These are phyloP conservation scores for Porcisia deanei DNA, from an alignment of 208 protist genomes.

Conservation along the genomic window DNA sequence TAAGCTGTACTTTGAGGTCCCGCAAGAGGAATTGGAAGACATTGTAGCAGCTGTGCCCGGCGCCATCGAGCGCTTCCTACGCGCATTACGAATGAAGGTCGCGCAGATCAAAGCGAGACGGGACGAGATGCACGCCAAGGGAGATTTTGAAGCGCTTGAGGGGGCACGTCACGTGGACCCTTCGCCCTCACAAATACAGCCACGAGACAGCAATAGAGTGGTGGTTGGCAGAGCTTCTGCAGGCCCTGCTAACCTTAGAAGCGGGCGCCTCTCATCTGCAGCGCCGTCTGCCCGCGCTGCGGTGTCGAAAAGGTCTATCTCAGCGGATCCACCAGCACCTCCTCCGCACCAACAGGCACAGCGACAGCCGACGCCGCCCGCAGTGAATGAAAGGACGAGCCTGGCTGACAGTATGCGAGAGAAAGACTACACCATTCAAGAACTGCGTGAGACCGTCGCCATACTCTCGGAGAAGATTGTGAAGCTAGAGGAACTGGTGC, in stretches of 20 bases:
- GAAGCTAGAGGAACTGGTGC: constrained; percentile 96
- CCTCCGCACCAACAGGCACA: constrained; percentile 10
- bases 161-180: constrained; percentile 12
- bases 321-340: background rate
- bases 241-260: background rate
- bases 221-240: background rate
- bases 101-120: constrained; percentile 74
- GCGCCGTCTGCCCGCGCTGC: background rate
- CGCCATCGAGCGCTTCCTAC: constrained; percentile 94
- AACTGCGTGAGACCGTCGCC: constrained; percentile 88
- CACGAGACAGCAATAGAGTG: background rate
- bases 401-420: constrained; percentile 72
- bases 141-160: constrained; percentile 15
- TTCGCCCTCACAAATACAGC: background rate
- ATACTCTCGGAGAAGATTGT: constrained; percentile 93
- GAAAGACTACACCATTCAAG: constrained; percentile 91
- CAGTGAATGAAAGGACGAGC: constrained; percentile 17
- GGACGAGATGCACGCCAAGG: constrained; percentile 21
- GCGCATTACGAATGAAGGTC: constrained; percentile 91
- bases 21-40: constrained; percentile 88
- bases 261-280: background rate
- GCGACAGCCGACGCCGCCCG: constrained; percentile 7
- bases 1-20: constrained; percentile 93
- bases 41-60: constrained; percentile 89
- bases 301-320: background rate